Evolutionary conservation across 176 grass and related monocot species (phyloP), one percentile per base, ranked within the genome.

Genomic region (Ampelocalamus luodianensis): DNA sequence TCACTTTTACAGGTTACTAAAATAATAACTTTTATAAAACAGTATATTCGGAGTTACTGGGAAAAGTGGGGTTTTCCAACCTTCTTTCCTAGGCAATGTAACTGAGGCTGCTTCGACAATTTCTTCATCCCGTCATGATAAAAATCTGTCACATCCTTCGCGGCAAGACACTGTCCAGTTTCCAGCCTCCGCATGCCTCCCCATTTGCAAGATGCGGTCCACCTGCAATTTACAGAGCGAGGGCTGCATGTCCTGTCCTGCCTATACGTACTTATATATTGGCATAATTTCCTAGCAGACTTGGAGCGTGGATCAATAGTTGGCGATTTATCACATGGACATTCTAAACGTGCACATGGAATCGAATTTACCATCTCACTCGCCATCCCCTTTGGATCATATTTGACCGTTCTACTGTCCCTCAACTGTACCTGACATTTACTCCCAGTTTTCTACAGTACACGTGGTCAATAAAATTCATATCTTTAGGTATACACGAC

Each of bases 201-300:
- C 62, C 17, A 50, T 0, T 20, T 5, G 75, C 65, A 27, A 71
- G 60, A 63, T 74, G 81, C 45, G 74, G 65, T 79, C 59, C 68
- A 79, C 46, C 20, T 14, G 32, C 68, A 66, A 60, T 74, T 74
- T 79, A 74, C 59, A 79, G 85, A 79, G 59, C 55, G 5, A 29
- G 15, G 44, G 26, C 6, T 39, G n/a, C n/a, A n/a, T n/a, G 79
- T 77, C 78, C 85, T 78, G 59, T 37, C 36, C 3, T 4, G 54
- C 66, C n/a, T n/a, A 12, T 13, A 42, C 43, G 73, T 64, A 64
- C 74, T 38, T 64, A 3, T 32, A 29, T 79, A 32, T 5, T 14
- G 32, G 9, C 36, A 68, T 44, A 26, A 62, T 67, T 77, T 64
- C 24, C 70, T 83, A 43, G 1, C 3, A 0, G 43, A 1, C 10